Conservation (phyloP, 2,329 filamentous ascomycete species). For the Fusarium piperis region DNA sequence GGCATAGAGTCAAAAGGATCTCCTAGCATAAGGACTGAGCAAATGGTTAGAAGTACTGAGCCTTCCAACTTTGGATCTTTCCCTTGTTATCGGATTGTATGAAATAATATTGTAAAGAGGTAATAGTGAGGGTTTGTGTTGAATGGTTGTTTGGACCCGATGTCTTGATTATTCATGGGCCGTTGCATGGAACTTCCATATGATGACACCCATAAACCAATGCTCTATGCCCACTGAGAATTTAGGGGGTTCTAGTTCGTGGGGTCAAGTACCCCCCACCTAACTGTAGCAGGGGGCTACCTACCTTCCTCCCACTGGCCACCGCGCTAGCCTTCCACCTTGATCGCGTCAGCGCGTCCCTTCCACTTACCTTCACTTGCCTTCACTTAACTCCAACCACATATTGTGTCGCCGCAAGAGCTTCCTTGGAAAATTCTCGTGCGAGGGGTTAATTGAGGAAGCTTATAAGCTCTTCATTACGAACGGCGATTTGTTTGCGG, state of each 20-base stretch:
- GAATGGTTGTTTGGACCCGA: too few species aligned
- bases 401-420: neutral
- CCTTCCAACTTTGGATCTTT: too few species aligned
- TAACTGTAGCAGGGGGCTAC: conserved; percentile 12
- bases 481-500: too few species aligned
- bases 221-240: neutral
- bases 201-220: neutral
- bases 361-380: conserved; percentile 1
- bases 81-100: too few species aligned
- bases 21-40: too few species aligned
- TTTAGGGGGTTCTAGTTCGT: neutral
- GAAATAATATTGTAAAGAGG: too few species aligned
- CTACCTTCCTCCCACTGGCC: neutral
- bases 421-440: neutral
- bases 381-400: conserved; percentile 3
- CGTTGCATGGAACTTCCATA: neutral
- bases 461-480: neutral
- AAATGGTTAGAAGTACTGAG: too few species aligned
- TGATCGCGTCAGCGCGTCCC: conserved; percentile 36
- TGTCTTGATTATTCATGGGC: neutral
- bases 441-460: neutral
- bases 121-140: too few species aligned
- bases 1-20: neutral
- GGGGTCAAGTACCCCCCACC: conserved; percentile 15
- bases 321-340: neutral